These are phyloP conservation scores for Pyrenophora teres DNA, from an alignment of 2,329 filamentous ascomycete genomes.

Conservation along the genomic window DNA sequence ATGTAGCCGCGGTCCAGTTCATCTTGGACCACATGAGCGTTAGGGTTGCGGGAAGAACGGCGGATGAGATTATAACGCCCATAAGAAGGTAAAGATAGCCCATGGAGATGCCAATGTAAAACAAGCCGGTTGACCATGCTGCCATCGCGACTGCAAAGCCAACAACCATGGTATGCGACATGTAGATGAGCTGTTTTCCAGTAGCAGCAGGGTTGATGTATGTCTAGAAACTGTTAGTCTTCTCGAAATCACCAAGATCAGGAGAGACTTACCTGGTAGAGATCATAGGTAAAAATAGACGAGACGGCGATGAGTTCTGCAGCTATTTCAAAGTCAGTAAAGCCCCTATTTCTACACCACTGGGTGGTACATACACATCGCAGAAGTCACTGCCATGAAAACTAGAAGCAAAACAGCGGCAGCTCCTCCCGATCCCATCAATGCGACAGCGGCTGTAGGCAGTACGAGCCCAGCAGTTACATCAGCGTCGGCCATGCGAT, in stretches of 20 bases:
- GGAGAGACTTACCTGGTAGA: constrained; percentile 68
- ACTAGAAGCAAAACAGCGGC: constrained; percentile 77
- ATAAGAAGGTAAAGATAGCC: constrained; percentile 88
- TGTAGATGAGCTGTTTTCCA: constrained; percentile 77
- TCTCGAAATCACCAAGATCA: fast-evolving
- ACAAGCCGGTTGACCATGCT: constrained; percentile 73
- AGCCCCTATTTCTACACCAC: too few species aligned
- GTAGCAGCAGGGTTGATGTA: constrained; percentile 80
- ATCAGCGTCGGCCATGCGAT: constrained; percentile 73
- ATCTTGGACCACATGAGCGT: constrained; percentile 82
- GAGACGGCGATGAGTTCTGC: constrained; percentile 86
- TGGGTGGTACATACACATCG: constrained; percentile 60
- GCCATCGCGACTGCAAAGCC: constrained; percentile 79
- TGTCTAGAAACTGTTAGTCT: neutral
- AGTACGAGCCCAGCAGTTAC: constrained; percentile 83
- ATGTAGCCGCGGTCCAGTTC: constrained; percentile 73
- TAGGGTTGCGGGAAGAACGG: constrained; percentile 80
- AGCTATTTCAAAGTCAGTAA: too few species aligned
- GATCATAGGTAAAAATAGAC: constrained; percentile 85
- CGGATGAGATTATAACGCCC: constrained; percentile 87
- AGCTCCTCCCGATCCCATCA: constrained; percentile 82
- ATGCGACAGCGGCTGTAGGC: constrained; percentile 80
- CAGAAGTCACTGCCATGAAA: constrained; percentile 89
- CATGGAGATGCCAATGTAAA: constrained; percentile 72
- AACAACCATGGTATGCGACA: constrained; percentile 75